phyloP scores from a whole-genome alignment of 768 basidiomycete species.

The Agaricus blazei region DNA sequence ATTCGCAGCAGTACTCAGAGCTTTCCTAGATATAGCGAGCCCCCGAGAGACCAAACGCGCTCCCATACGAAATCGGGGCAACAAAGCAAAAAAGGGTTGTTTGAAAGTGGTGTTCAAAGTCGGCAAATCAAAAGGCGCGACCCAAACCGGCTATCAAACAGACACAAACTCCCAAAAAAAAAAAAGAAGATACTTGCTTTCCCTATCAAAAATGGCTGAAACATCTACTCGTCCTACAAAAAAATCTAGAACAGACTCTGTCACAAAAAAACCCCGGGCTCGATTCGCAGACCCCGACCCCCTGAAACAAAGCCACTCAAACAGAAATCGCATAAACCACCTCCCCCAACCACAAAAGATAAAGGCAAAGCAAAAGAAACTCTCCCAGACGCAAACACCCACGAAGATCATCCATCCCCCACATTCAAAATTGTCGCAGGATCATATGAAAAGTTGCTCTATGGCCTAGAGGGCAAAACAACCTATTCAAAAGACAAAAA shows the following conservation, averaged over 20 bases:
- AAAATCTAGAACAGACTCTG: constrained; percentile 2
- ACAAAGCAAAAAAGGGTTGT: background rate
- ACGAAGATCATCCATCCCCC: constrained; percentile 32
- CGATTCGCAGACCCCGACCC: constrained; percentile 11
- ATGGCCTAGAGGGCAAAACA: constrained; percentile 74
- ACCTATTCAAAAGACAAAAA: constrained; percentile 25
- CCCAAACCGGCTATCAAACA: constrained; percentile 5
- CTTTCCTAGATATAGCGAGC: background rate
- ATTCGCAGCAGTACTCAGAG: constrained; percentile 7
- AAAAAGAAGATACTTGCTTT: background rate
- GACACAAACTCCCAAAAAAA: constrained; percentile 8
- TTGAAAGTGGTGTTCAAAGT: background rate
- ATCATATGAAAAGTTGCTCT: constrained; percentile 94
- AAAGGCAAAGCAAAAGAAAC: constrained; percentile 18
- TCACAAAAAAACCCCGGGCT: constrained; percentile 5
- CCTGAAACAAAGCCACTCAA: constrained; percentile 4
- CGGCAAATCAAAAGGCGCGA: background rate
- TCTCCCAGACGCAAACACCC: constrained; percentile 15
- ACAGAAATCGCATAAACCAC: background rate
- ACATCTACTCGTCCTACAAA: constrained; percentile 1
- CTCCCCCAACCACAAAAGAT: constrained; percentile 12
- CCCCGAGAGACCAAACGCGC: background rate
- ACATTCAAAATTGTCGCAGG: constrained; percentile 88
- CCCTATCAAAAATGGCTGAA: constrained; percentile 2
- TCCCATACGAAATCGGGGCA: background rate